A percentile compares a stretch with the other conserved stretches of the same genome.
These are phyloP conservation scores for Pseudofabraea citricarpa DNA, from an alignment of 2,329 filamentous ascomycete genomes.

Conservation along the genomic window DNA sequence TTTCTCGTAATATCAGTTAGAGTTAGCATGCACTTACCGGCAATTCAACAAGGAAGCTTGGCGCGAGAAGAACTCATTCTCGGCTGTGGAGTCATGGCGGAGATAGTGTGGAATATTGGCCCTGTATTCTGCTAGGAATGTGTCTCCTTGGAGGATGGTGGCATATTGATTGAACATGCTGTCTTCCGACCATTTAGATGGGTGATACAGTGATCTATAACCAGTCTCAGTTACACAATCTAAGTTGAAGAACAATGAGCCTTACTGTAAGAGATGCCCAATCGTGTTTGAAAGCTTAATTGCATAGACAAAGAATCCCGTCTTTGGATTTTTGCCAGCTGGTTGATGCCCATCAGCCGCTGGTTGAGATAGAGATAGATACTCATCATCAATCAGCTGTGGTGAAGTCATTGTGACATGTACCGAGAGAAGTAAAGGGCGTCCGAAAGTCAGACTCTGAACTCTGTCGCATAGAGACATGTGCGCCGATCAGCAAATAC, in stretches of 20 bases:
- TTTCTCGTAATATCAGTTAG: background rate
- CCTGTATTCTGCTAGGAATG: background rate
- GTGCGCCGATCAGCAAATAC: background rate
- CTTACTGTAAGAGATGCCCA: slow-evolving; percentile 1
- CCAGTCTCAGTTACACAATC: background rate
- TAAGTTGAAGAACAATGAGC: background rate
- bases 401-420: background rate
- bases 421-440: slow-evolving; percentile 8
- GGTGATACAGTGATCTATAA: background rate
- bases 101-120: background rate
- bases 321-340: background rate
- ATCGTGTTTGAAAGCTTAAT: slow-evolving; percentile 2
- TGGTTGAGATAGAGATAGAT: background rate
- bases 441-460: slow-evolving; percentile 14
- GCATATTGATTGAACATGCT: background rate
- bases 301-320: slow-evolving; percentile 2
- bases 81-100: background rate
- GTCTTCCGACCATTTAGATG: background rate
- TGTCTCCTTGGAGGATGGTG: background rate
- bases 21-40: background rate
- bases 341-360: slow-evolving; percentile 1
- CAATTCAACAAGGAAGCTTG: slow-evolving; percentile 3
- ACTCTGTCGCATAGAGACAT: slow-evolving; percentile 1
- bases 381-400: slow-evolving; percentile 6
- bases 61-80: slow-evolving; percentile 2